Conservation (phyloP, 2,329 filamentous ascomycete species). For the Colletotrichum musae region DNA sequence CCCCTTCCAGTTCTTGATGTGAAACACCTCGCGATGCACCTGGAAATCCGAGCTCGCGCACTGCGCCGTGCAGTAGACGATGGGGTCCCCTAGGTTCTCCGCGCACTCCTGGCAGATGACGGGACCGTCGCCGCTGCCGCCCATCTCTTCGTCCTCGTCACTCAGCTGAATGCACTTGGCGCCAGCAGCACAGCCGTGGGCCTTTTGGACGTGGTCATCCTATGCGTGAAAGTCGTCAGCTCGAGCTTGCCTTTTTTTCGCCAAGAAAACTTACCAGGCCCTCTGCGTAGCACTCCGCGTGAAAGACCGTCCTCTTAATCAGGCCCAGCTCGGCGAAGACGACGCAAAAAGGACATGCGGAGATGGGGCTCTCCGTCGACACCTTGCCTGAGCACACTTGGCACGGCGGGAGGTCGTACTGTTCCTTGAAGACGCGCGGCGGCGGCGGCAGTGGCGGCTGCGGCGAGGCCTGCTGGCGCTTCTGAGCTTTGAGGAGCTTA, state of each 20-base stretch:
- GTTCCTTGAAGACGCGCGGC: slow-evolving; percentile 48
- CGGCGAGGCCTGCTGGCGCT: slow-evolving; percentile 47
- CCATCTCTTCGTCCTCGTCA: slow-evolving; percentile 59
- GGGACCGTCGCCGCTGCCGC: slow-evolving; percentile 45
- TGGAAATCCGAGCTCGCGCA: slow-evolving; percentile 60
- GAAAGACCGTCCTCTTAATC: slow-evolving; percentile 58
- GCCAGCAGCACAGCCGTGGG: slow-evolving; percentile 59
- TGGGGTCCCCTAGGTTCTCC: slow-evolving; percentile 50
- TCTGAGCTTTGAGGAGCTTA: slow-evolving; percentile 55
- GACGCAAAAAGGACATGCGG: slow-evolving; percentile 62
- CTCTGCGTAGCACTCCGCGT: slow-evolving; percentile 58
- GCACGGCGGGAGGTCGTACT: slow-evolving; percentile 58
- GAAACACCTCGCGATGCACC: slow-evolving; percentile 54
- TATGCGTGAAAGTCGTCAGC: slow-evolving; percentile 42
- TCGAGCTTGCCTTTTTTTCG: background rate
- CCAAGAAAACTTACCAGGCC: slow-evolving; percentile 55
- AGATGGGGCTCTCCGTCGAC: slow-evolving; percentile 52
- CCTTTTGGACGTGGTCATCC: slow-evolving; percentile 55
- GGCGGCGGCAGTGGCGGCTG: slow-evolving; percentile 46
- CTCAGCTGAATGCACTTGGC: slow-evolving; percentile 56
- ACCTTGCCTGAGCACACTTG: slow-evolving; percentile 54
- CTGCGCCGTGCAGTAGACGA: slow-evolving; percentile 58
- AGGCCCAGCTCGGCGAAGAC: slow-evolving; percentile 56
- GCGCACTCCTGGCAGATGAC: slow-evolving; percentile 61
- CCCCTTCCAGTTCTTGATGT: slow-evolving; percentile 48